Evolutionary conservation across 164 flowering plant species (phyloP), one percentile per base, ranked within the genome.

Genomic region (Houttuynia cordata): DNA sequence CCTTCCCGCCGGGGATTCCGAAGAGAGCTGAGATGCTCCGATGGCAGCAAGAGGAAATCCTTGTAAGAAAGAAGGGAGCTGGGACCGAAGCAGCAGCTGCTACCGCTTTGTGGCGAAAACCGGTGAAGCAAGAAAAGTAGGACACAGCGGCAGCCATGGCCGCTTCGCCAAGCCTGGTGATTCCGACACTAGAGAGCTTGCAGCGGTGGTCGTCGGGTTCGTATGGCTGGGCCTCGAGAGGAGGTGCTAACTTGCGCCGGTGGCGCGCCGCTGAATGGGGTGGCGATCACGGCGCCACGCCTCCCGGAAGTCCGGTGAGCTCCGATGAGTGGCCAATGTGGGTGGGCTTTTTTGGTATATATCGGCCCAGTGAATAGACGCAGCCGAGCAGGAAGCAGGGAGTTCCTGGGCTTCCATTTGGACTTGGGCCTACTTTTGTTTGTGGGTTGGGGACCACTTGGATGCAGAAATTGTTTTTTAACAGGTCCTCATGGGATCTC

Each of bases 241-340:
- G 4, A 1, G 10, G 7, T 0, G 58, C 39, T 10, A 10, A 30
- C 24, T 17, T 24, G 58, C 58, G 58, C 39, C 39, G 17, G 34
- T 30, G 37, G 1, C 10, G 39, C 37, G 12, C 18, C 18, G 58
- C 17, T 24, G 18, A 13, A 22, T 56, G 18, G 53, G 19, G 64
- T 61, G 64, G 64, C 49, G 49, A 34, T 51, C 56, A 34, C 25
- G 57, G 18, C 18, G 64, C 64, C 64, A 61, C 51, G 39, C 20
- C 34, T 30, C 17, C 45, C 45, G 37, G 6, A 30, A 30, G 37
- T 30, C 4, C 37, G 37, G 37, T 2, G 37, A 6, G 37, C 4
- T 30, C 37, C 4, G 37, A n/a, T n/a, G n/a, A 30, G 37, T 30
- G 19, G 40, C 57, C 57, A 25, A 54, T 4, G n/a, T n/a, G n/a